These are phyloP conservation scores for Sporothrix euskadiensis DNA, from an alignment of 2,329 filamentous ascomycete genomes.

Conservation along the genomic window DNA sequence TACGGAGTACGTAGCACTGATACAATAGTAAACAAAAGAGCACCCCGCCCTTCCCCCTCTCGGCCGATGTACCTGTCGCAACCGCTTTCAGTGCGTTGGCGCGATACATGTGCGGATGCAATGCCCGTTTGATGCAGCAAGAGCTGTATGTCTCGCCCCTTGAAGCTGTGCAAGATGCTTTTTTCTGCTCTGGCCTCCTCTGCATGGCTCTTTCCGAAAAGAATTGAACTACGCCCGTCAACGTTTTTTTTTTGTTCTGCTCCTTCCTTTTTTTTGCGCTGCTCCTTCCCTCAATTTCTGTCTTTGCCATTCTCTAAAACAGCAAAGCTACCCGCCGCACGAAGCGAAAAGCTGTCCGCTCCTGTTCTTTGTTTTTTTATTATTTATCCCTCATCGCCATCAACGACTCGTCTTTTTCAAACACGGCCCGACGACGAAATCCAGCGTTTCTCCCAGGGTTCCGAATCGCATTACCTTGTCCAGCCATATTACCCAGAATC, in stretches of 20 bases:
- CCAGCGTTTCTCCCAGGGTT: not conserved
- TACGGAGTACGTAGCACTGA: conserved; percentile 5
- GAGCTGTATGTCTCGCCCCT: conserved; percentile 10
- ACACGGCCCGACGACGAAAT: not conserved
- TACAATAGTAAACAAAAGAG: conserved; percentile 8
- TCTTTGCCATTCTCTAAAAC: conserved; percentile 14
- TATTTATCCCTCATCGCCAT: not conserved
- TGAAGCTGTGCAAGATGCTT: not conserved
- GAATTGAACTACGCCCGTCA: not conserved
- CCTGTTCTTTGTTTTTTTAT: not conserved
- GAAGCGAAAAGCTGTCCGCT: not conserved
- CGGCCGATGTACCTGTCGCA: not conserved
- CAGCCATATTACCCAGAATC: not conserved
- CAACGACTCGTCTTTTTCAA: not conserved
- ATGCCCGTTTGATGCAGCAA: not conserved
- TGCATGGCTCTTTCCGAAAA: conserved; percentile 5
- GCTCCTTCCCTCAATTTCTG: not conserved
- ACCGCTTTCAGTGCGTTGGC: conserved; percentile 2
- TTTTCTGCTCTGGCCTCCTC: conserved; percentile 14
- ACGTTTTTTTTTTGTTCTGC: not conserved
- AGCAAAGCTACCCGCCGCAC: not conserved
- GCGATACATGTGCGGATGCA: conserved; percentile 12
- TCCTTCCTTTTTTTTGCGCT: conserved; percentile 14
- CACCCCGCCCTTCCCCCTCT: conserved; percentile 3
- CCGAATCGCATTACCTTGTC: not conserved